Evolutionary conservation across 768 basidiomycete genomes (phyloP), one percentile per base, ranked within the genome.

Genomic region (Dioszegia aurantiaca): DNA sequence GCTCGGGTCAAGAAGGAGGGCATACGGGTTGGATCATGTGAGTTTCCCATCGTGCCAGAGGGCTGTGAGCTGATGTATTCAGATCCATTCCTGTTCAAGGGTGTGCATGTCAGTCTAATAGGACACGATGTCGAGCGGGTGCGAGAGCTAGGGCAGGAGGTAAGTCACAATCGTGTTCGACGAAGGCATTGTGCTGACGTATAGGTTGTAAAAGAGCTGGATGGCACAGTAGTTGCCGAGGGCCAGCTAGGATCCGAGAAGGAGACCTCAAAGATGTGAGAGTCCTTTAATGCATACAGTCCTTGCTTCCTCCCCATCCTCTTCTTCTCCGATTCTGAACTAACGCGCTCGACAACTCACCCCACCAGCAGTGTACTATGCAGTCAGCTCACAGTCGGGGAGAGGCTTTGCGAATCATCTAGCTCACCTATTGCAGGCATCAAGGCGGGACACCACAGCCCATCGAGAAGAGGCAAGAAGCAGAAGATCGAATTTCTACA

Each of bases 11-110:
- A 82, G 68, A 78, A 81, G 2, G 87, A 89, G 46, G 87, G 86
- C 11, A 84, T 98, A 46, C 85, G 88, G 72, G 82, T 93, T 19
- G 87, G 92, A 40, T 88, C 86, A 30, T 90, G 88, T 76, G 85
- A 86, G 27, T 80, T 73, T 36, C 0, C 44, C 49, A 27, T 19
- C 41, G 24, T 52, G 40, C 56, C 42, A 23, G 8, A 30, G 23
- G 17, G 56, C 12, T 27, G 19, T 26, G 21, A 37, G 21, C 37
- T 40, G 8, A n/a, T 21, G 52, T 57, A 56, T n/a, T 26, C 11
- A 78, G 77, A 67, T 30, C 77, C 70, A 14, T 66, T 54, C 47
- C 33, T 74, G 23, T 68, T 77, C 56, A 80, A 73, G 56, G 86
- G 86, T 27, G 87, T 88, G 2, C 86, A 85, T 52, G 86, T 89